Percentiles rank a stretch among this genome's conserved stretches.
phyloP scores from a whole-genome alignment of 169 alveolate genomes.

The Cryptosporidium sp. region DNA sequence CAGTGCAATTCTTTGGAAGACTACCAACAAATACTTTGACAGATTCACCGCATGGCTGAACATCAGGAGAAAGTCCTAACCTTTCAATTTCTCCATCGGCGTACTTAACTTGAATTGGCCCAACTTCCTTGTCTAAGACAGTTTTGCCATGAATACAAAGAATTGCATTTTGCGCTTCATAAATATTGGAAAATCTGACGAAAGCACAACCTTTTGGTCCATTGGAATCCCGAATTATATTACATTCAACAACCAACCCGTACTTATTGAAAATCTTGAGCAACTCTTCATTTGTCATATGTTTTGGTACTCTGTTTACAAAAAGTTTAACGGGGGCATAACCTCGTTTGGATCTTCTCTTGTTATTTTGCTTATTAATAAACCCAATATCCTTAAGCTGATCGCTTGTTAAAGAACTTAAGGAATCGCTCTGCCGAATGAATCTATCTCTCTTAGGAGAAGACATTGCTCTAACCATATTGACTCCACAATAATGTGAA shows the following conservation, averaged over 20 bases:
- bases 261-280: constrained; percentile 56
- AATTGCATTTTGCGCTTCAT: constrained; percentile 71
- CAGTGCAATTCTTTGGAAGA: constrained; percentile 70
- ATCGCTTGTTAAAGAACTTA: constrained; percentile 53
- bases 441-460: constrained; percentile 16
- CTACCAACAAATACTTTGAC: constrained; percentile 73
- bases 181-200: constrained; percentile 47
- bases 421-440: constrained; percentile 22
- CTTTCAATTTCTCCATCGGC: constrained; percentile 74
- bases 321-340: constrained; percentile 65
- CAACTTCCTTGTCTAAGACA: constrained; percentile 48
- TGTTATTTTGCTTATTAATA: constrained; percentile 34
- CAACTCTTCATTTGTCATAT: constrained; percentile 57
- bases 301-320: constrained; percentile 70
- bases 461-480: background rate
- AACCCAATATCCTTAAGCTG: constrained; percentile 64
- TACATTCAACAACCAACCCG: constrained; percentile 70
- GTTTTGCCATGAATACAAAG: constrained; percentile 72
- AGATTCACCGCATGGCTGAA: constrained; percentile 75
- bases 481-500: background rate
- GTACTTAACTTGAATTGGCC: constrained; percentile 72
- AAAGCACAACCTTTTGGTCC: constrained; percentile 74
- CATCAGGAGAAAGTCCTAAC: constrained; percentile 69
- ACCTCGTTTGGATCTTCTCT: constrained; percentile 53
- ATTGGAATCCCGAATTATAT: constrained; percentile 61